Percentiles rank a stretch among this genome's conserved stretches.
These are phyloP conservation scores for Calonectria multiphialidica DNA, from an alignment of 2,329 filamentous ascomycete genomes.

Conservation along the genomic window DNA sequence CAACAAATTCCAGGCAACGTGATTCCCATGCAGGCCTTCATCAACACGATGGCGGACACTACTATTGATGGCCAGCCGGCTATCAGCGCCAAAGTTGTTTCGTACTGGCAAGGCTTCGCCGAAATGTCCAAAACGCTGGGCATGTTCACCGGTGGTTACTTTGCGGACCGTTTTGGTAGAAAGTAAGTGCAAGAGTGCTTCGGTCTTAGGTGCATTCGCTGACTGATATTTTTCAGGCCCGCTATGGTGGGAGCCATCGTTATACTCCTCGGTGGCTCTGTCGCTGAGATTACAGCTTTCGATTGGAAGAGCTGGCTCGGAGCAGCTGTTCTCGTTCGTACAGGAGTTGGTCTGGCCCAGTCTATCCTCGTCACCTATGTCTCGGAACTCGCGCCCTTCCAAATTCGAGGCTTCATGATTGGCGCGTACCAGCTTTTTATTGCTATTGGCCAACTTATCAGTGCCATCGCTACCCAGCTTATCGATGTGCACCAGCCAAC, in stretches of 20 bases:
- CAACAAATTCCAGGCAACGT: conserved; percentile 16
- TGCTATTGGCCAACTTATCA: conserved; percentile 7
- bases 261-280: neutral
- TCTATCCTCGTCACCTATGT: conserved; percentile 24
- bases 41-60: conserved; percentile 22
- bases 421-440: conserved; percentile 23
- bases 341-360: conserved; percentile 18
- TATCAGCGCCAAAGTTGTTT: conserved; percentile 25
- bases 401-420: conserved; percentile 27
- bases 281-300: neutral
- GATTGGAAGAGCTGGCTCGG: neutral
- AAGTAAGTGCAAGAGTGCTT: neutral
- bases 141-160: conserved; percentile 13
- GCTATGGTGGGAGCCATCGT: neutral
- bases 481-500: conserved; percentile 14
- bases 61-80: conserved; percentile 19
- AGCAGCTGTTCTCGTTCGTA: neutral
- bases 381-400: conserved; percentile 24
- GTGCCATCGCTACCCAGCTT: conserved; percentile 15
- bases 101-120: conserved; percentile 27
- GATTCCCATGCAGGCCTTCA: conserved; percentile 23
- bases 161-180: conserved; percentile 16
- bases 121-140: conserved; percentile 26
- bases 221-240: neutral
- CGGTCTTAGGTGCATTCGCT: neutral